Evolutionary conservation across 495 filamentous ascomycete species (phyloP).

Genomic region (Xylaria intraflava): DNA sequence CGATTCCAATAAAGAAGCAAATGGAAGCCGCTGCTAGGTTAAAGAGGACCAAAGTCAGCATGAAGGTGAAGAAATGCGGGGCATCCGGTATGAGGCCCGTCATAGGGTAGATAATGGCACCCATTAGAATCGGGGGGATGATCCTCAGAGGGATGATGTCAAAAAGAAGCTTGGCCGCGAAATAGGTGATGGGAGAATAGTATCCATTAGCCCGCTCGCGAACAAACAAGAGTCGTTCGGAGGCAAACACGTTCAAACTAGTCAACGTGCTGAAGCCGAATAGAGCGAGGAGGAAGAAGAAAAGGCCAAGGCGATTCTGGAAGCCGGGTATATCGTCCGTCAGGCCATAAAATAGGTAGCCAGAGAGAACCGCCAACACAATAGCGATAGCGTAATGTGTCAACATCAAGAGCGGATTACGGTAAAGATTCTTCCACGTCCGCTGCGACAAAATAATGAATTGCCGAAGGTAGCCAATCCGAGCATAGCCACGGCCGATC

Average conservation of each 20-base stretch:
- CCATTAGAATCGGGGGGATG: slow-evolving; percentile 93
- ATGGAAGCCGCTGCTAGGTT: slow-evolving; percentile 91
- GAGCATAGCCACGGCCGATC: slow-evolving; percentile 71
- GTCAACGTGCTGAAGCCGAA: slow-evolving; percentile 97
- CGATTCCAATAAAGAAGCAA: slow-evolving; percentile 92
- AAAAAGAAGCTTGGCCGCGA: slow-evolving; percentile 86
- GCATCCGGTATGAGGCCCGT: slow-evolving; percentile 81
- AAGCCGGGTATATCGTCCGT: slow-evolving; percentile 95
- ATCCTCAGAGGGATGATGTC: slow-evolving; percentile 92
- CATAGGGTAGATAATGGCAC: slow-evolving; percentile 97
- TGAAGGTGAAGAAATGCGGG: slow-evolving; percentile 82
- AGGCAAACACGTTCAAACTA: slow-evolving; percentile 85
- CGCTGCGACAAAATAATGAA: slow-evolving; percentile 83
- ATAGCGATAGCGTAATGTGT: slow-evolving; percentile 99
- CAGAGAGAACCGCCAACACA: slow-evolving; percentile 83
- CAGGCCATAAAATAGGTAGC: slow-evolving; percentile 92
- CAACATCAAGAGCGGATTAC: slow-evolving; percentile 97
- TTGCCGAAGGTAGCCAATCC: slow-evolving; percentile 70
- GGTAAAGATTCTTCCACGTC: slow-evolving; percentile 96
- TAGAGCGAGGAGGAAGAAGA: slow-evolving; percentile 93
- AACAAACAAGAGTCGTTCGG: slow-evolving; percentile 86
- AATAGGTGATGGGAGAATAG: slow-evolving; percentile 96
- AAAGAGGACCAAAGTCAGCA: slow-evolving; percentile 89
- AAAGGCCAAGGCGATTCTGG: slow-evolving; percentile 95
- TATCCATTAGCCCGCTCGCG: slow-evolving; percentile 96